Base-by-base conservation (phyloP, 1,284 basidiomycete genomes). In the Leccinum griseonigrum region DNA sequence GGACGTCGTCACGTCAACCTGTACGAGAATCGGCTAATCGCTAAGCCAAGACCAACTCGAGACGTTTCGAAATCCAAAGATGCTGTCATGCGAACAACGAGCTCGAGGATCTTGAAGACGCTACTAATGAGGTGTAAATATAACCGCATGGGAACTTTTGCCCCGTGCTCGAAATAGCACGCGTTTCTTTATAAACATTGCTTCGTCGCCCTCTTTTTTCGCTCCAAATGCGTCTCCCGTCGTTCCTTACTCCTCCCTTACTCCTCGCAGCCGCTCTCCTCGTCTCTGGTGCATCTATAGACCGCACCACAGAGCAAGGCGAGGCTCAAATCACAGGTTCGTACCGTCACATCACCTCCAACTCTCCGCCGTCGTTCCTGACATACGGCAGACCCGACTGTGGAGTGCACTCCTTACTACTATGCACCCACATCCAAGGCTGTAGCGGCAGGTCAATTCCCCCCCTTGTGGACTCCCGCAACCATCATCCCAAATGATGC, bases 401-500 rank as follows among this genome's bases (percentile, higher is more conserved):
- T 29, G n/a, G 80, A 82, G 60, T 83, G 83, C 64, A 67, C 73
- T 9, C 63, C 74, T 0, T 60, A 60, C 54, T 31, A 18, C 43
- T 65, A 65, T 3, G 31, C 63, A 1, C 61, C 63, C 4, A 62
- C 60, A 10, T 8, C 43, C 3, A n/a, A 64, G 0, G 63, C 63
- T 2, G 3, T 64, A 3, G 16, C 61, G 0, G 63, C 54, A 0
- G 32, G 63, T 1, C 4, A 68, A 38, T 85, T 86, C 69, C 80
- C 84, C 1, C 62, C 77, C 5, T 67, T 79, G 36, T 84, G 82
- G 83, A 66, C 74, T 7, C 67, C 72, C 0, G 81, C 82, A 0
- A 74, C 74, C 34, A 79, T 83, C 62, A 69, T 86, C 7, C 65
- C 79, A 31, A 77, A 69, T 38, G 84, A 85, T 63, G 69, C 77